These are phyloP conservation scores for Kodamaea ohmeri DNA, from an alignment of 1,139 yeast species.

Conservation along the genomic window DNA sequence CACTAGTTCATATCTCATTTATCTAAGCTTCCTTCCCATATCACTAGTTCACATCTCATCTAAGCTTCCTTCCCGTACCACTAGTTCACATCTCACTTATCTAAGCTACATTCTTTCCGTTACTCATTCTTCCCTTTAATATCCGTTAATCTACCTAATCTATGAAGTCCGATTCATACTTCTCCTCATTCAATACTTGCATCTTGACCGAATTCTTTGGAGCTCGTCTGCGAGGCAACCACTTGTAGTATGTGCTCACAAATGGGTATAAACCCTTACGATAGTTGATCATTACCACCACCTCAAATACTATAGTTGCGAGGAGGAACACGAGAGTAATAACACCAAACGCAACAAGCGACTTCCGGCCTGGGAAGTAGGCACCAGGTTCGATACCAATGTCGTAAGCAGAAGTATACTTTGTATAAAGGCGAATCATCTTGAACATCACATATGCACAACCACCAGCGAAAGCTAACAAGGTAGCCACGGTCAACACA, in stretches of 20 bases:
- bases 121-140: background rate
- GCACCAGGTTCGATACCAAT: conserved; percentile 25
- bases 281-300: conserved; percentile 37
- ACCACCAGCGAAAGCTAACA: conserved; percentile 39
- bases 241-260: conserved; percentile 25
- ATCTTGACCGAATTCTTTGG: background rate
- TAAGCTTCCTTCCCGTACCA: too few species aligned
- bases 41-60: too few species aligned
- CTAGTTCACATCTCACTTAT: too few species aligned
- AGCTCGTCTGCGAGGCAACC: conserved; percentile 17
- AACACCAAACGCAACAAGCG: conserved; percentile 48
- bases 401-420: conserved; percentile 30
- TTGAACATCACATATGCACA: conserved; percentile 52
- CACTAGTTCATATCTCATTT: too few species aligned
- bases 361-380: conserved; percentile 48
- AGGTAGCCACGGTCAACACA: conserved; percentile 28
- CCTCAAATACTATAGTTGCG: conserved; percentile 36
- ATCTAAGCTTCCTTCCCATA: too few species aligned
- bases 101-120: too few species aligned
- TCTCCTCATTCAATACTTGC: conserved; percentile 5
- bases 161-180: conserved; percentile 7
- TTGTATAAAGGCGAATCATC: conserved; percentile 47
- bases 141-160: conserved; percentile 6
- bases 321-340: conserved; percentile 42
- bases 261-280: conserved; percentile 38